Evolutionary conservation across 345 rosid species (phyloP), one percentile per base, ranked within the genome.

Genomic region (Ceriops zippeliana): DNA sequence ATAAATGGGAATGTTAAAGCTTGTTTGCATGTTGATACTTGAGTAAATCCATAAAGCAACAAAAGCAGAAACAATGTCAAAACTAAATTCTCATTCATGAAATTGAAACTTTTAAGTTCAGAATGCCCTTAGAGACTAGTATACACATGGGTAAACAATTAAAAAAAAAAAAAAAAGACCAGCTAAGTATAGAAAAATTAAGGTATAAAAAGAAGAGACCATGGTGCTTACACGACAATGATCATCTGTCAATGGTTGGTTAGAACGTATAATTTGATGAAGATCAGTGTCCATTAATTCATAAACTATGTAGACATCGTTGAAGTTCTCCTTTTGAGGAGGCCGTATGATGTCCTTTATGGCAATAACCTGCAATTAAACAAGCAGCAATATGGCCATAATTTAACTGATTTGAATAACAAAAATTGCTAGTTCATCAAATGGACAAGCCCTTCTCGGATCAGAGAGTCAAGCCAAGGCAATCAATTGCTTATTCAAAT

Each of bases 281-380:
- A 95, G 96, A 86, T 95, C 99, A 15, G 98, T 90, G 80, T 95
- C 99, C 99, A 95, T 83, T 73, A 95, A 81, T 76, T 95, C 99
- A 73, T 75, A 89, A 66, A 95, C 96, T 42, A 83, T 86, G 83
- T 92, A 95, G 21, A 95, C 99, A 82, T 95, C 99, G 49, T 95
- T 91, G 87, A 91, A 95, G 80, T 79, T 95, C 75, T 91, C 97
- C 80, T 69, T 87, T 73, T 73, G 89, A 37, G 99, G 99, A 37
- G 99, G 99, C 47, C 91, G 88, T 57, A 95, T 85, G 73, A 95
- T 85, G 81, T 95, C 98, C 76, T 86, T 95, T 65, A 95, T 79
- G 73, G 91, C 78, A 83, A 95, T 71, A 68, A 96, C 87, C 98
- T 96, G 85, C 52, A 63, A 35, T 57, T 27, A 61, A 70, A 54